A percentile compares a stretch with the other conserved stretches of the same genome.
Evolutionary conservation across 306 rosid species (phyloP).

Genomic region (Fragaria vesca): DNA sequence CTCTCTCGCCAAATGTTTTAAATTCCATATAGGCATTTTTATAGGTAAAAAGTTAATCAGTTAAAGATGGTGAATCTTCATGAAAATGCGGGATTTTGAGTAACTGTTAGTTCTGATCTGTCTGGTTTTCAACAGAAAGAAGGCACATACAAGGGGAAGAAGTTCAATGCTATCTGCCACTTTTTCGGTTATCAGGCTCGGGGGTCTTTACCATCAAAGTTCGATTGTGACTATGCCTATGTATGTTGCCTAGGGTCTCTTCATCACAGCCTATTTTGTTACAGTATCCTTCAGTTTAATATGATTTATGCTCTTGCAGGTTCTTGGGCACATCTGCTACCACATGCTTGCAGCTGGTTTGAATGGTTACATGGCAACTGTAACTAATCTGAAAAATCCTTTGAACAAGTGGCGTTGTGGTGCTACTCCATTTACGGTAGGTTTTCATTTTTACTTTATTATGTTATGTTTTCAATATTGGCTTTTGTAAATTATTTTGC

Average conservation of each 20-base stretch:
- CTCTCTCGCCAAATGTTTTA: background rate
- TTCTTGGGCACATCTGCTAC: conserved; percentile 90
- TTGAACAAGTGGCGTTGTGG: conserved; percentile 93
- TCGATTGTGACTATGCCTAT: conserved; percentile 93
- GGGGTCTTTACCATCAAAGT: conserved; percentile 94
- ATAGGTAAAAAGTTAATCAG: background rate
- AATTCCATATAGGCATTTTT: background rate
- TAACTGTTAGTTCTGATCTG: conserved; percentile 10
- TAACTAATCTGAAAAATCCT: conserved; percentile 81
- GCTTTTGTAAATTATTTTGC: background rate
- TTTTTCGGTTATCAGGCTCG: conserved; percentile 99
- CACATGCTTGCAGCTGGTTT: conserved; percentile 91
- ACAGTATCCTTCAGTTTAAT: conserved; percentile 15
- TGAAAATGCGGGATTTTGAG: background rate
- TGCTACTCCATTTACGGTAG: conserved; percentile 84
- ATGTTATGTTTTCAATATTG: background rate
- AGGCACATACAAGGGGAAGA: conserved; percentile 96
- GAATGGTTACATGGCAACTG: conserved; percentile 92
- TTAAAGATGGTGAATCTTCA: background rate
- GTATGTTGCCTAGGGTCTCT: conserved; percentile 48
- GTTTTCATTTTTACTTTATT: conserved; percentile 23
- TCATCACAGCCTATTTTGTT: conserved; percentile 17
- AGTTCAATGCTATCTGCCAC: conserved; percentile 96
- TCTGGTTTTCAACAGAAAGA: conserved; percentile 67
- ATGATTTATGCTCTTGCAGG: conserved; percentile 44